Conservation (phyloP, 352 stramenopile species). For the Globisporangium radiosum region DNA sequence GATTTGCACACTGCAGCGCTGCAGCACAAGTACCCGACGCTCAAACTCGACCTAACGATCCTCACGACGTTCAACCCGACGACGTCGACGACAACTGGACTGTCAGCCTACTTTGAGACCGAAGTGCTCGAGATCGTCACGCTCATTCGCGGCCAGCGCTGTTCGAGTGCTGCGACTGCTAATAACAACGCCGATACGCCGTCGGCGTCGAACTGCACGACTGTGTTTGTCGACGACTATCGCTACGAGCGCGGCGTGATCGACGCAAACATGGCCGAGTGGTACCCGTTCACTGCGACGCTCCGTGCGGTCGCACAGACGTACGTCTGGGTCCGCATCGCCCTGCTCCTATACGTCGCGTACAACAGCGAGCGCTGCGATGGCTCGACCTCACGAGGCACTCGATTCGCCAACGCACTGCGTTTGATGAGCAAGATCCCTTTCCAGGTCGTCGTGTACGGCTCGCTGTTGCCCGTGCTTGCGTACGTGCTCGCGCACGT, state of each 20-base stretch:
- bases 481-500: slow-evolving; percentile 23
- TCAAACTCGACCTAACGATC: slow-evolving; percentile 21
- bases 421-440: slow-evolving; percentile 16
- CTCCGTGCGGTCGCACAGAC: slow-evolving; percentile 25
- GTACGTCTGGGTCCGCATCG: slow-evolving; percentile 45
- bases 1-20: slow-evolving; percentile 14
- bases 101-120: neutral
- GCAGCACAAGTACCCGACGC: slow-evolving; percentile 18
- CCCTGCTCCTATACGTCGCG: slow-evolving; percentile 11
- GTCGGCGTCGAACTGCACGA: slow-evolving; percentile 14
- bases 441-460: slow-evolving; percentile 29
- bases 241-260: slow-evolving; percentile 43
- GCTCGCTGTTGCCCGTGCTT: slow-evolving; percentile 23
- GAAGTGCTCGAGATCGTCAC: slow-evolving; percentile 26
- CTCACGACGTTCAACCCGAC: slow-evolving; percentile 12
- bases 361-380: slow-evolving; percentile 13
- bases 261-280: slow-evolving; percentile 26
- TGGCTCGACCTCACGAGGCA: slow-evolving; percentile 9
- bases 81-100: neutral
- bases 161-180: slow-evolving; percentile 1
- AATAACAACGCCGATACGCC: slow-evolving; percentile 8
- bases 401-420: neutral
- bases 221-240: slow-evolving; percentile 41
- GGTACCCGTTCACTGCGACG: slow-evolving; percentile 16
- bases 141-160: slow-evolving; percentile 21